phyloP scores from a whole-genome alignment of 2,329 filamentous ascomycete species.

The Trichoderma gracile region DNA sequence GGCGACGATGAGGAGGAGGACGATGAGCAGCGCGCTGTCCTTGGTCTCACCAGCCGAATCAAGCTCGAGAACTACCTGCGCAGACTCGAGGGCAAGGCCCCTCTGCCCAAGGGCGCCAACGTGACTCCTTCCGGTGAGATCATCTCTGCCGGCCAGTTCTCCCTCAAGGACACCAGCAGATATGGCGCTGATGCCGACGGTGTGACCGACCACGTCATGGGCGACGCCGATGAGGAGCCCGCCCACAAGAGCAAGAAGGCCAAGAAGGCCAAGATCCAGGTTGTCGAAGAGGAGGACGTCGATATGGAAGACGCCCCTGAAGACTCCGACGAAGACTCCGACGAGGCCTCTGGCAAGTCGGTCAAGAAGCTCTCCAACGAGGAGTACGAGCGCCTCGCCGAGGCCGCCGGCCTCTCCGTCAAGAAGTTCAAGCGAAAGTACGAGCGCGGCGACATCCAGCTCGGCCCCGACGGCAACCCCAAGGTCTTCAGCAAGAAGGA shows the following conservation, averaged over 20 bases:
- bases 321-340: conserved; percentile 39
- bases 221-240: conserved; percentile 32
- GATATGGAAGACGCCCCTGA: conserved; percentile 46
- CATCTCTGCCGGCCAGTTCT: conserved; percentile 72
- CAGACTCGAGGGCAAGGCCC: conserved; percentile 84
- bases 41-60: conserved; percentile 71
- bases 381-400: conserved; percentile 62
- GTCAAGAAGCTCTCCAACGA: conserved; percentile 53
- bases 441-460: conserved; percentile 71
- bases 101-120: conserved; percentile 72
- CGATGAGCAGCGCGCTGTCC: conserved; percentile 82
- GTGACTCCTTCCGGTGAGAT: conserved; percentile 72
- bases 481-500: conserved; percentile 74
- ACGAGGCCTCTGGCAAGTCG: conserved; percentile 38
- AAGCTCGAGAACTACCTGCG: conserved; percentile 76
- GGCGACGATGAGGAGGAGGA: conserved; percentile 66
- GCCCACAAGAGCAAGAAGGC: conserved; percentile 44
- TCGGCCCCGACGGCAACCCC: conserved; percentile 65
- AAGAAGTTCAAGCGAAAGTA: conserved; percentile 79
- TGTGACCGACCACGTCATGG: conserved; percentile 58
- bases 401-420: conserved; percentile 67
- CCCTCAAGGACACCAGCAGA: conserved; percentile 87
- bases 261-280: conserved; percentile 47
- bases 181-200: conserved; percentile 96
- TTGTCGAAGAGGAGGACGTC: conserved; percentile 45